Base-by-base conservation (phyloP, 2,329 filamentous ascomycete genomes). In the Fonsecaea erecta region DNA sequence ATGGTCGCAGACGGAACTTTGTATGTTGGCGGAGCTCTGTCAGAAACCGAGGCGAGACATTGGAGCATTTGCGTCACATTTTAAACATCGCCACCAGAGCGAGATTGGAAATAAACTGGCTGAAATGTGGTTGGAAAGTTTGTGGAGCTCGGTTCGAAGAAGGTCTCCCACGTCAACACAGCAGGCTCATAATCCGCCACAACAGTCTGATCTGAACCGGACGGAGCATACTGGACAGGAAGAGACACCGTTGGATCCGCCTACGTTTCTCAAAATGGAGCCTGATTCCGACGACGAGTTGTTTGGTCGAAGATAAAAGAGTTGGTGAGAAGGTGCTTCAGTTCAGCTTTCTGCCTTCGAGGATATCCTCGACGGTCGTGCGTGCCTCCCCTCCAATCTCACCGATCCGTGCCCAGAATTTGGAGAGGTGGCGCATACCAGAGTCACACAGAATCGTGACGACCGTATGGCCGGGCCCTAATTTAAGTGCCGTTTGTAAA, bases 341-440 rank as follows among this genome's bases (percentile, higher is more conserved):
- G 40, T 73, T 60, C 34, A 75, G 72, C 30, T 76, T 74, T 63
- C 73, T 73, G 18, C 76, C 77, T 70, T 79, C 77, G 57, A 82
- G 69, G 46, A 83, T 77, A 67, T 82, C 79, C 55, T 80, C 77
- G 51, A 83, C 73, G 65, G 77, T 81, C 7, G 78, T 82, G 65
- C 79, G 77, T 43, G 76, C 73, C 12, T 77, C 77, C 21, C 77
- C 80, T 37, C 79, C 81, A 60, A 83, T 76, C 70, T 81, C 76
- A 34, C 81, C 81, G 52, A 81, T 80, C 65, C 77, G 76, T 18
- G 78, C 77, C 81, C 81, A 83, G 71, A 83, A 83, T 60, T 80
- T 79, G n/a, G 81, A 83, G n/a, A 83, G 72, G 73, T 83, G 81
- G 54, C 81, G 75, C 52, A 80, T 79, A 3, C 81, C 81, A n/a